phyloP scores from a whole-genome alignment of 2,329 filamentous ascomycete genomes.

The Penicillium sp. region DNA sequence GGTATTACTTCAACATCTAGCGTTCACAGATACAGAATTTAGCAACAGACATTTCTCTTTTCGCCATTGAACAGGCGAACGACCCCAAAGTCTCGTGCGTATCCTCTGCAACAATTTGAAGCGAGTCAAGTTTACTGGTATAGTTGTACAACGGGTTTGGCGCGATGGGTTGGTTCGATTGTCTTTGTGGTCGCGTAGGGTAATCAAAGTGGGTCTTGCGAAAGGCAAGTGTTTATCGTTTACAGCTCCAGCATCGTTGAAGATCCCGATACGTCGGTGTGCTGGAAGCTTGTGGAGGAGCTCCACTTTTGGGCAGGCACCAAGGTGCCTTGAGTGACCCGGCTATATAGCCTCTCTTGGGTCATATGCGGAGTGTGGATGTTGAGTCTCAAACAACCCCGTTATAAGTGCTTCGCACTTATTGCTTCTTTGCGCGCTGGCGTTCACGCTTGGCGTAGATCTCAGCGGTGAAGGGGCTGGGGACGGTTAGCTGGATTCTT shows the following conservation, averaged over 20 bases:
- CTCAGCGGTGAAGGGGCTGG: conserved; percentile 78
- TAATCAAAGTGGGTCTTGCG: conserved; percentile 12
- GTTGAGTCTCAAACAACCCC: conserved; percentile 32
- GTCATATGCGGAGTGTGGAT: conserved; percentile 24
- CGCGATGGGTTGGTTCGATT: conserved; percentile 20
- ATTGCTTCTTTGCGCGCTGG: conserved; percentile 43
- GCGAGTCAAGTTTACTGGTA: conserved; percentile 2
- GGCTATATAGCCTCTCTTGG: conserved; percentile 8
- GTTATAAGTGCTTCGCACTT: conserved; percentile 21
- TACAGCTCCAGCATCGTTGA: conserved; percentile 32
- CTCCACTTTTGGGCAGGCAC: conserved; percentile 1
- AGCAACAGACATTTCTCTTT: not conserved
- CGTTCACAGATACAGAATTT: conserved; percentile 2
- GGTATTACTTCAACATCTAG: not conserved
- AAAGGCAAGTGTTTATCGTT: conserved; percentile 22
- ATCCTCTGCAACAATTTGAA: not conserved
- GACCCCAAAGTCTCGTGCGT: not conserved
- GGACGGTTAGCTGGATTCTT: conserved; percentile 15
- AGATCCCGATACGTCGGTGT: conserved; percentile 24
- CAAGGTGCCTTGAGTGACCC: not conserved
- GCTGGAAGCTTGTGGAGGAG: conserved; percentile 11
- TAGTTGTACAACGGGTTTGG: conserved; percentile 14
- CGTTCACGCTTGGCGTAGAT: conserved; percentile 79
- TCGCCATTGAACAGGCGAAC: not conserved
- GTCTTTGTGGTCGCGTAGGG: conserved; percentile 24